Conservation (phyloP, 108 stramenopile genomes). For the Nitzschia palea region DNA sequence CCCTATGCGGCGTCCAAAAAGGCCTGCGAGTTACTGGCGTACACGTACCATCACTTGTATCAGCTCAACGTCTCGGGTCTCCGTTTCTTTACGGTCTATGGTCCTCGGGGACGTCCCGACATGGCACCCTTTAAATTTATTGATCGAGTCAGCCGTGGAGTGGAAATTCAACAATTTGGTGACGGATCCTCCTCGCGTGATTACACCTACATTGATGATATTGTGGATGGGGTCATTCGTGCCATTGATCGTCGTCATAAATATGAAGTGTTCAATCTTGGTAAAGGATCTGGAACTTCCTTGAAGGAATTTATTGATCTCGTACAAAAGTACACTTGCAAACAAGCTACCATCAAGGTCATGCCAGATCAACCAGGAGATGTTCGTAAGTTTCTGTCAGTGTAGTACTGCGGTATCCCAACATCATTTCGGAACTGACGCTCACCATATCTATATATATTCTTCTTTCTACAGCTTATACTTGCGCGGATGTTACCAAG, state of each 20-base stretch:
- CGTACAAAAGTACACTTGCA: constrained; percentile 88
- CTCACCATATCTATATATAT: background rate
- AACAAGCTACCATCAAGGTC: constrained; percentile 83
- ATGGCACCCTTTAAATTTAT: constrained; percentile 99
- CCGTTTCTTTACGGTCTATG: constrained; percentile 98
- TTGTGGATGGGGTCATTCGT: constrained; percentile 96
- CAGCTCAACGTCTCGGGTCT: constrained; percentile 89
- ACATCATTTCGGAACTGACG: background rate
- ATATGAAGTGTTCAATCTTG: constrained; percentile 96
- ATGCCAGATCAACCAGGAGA: constrained; percentile 98
- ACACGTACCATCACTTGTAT: constrained; percentile 98
- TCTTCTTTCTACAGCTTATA: constrained; percentile 55
- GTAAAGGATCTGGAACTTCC: constrained; percentile 90
- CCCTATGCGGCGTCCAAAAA: constrained; percentile 98
- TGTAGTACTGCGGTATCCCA: no score
- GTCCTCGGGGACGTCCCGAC: constrained; percentile 94
- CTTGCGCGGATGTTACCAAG: constrained; percentile 95
- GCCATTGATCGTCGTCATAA: constrained; percentile 92
- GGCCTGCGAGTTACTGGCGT: constrained; percentile 95
- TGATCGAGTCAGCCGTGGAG: constrained; percentile 88
- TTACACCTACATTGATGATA: constrained; percentile 98
- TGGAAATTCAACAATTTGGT: constrained; percentile 96
- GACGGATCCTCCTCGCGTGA: constrained; percentile 93
- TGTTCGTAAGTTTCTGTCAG: constrained; percentile 76
- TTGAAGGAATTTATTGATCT: constrained; percentile 92